Evolutionary conservation across 108 stramenopile genomes (phyloP), one percentile per base, ranked within the genome.

Genomic region (Epithemia pelagica): DNA sequence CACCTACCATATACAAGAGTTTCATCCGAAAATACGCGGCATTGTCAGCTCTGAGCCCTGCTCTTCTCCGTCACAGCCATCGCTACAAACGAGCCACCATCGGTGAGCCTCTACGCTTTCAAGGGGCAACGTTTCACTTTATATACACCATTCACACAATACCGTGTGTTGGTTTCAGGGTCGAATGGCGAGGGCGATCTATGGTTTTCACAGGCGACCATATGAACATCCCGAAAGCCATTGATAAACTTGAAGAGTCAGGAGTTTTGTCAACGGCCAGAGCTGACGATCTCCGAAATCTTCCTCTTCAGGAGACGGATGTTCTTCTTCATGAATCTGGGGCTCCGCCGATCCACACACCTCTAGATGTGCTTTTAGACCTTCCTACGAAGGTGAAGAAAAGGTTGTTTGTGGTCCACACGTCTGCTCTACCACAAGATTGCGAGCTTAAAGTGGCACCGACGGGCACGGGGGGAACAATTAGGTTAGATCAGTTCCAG

Each of bases 21-120:
- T 96, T 96, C 75, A 95, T 96, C 32, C 87, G 94, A 59, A 96
- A 96, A 69, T 96, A 96, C 74, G 79, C 94, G 18, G 92, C 94
- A 20, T 79, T 96, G 64, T 87, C 89, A 15, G 92, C 86, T 25
- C 62, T 95, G n/a, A 88, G 84, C 29, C 86, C 86, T 27, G 74
- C 83, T 21, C 74, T 96, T 46, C 74, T 96, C 24, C 77, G 82
- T 24, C 83, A 88, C 56, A 85, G 85, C 58, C 92, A 94, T 74
- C 83, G 92, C 2, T 85, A 87, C 65, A 85, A 85, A 59, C 86
- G 89, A 24, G 96, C 94, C 21, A 91, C 88, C 52, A 91, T 96
- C 56, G 96, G 96, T 46, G 80, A 91, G 54, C 81, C 88, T 8
- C 79, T 95, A 10, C 78, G 87, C 29, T 90, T 92, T 67, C 88